A percentile compares a stretch with the other conserved stretches of the same genome.
phyloP scores from a whole-genome alignment of 106 monocot genomes.

The Triglochin maritima region DNA sequence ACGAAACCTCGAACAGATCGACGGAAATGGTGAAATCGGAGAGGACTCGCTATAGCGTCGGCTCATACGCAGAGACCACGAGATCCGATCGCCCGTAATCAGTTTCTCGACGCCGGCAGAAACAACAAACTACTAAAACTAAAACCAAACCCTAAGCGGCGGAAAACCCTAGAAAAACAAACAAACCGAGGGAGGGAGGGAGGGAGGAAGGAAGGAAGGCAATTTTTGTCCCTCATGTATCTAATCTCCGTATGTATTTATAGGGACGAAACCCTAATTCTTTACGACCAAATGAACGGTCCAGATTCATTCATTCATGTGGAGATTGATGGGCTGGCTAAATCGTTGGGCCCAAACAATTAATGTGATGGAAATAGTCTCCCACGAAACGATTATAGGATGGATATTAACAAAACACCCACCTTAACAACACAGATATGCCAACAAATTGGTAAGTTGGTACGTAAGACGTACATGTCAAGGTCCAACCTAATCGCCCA shows the following conservation, averaged over 20 bases:
- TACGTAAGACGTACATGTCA: too few relatives aligned
- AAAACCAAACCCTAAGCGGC: background rate
- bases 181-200: background rate
- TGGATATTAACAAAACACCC: too few relatives aligned
- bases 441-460: too few relatives aligned
- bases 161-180: background rate
- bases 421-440: too few relatives aligned
- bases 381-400: too few relatives aligned
- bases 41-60: slow-evolving; percentile 1
- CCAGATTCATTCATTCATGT: background rate
- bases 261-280: too few relatives aligned
- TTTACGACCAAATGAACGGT: background rate
- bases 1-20: background rate
- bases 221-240: background rate
- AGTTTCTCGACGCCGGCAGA: slow-evolving; percentile 9
- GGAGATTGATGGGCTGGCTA: background rate
- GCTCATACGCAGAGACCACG: slow-evolving; percentile 12
- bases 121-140: background rate
- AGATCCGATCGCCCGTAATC: slow-evolving; percentile 6
- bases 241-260: too few relatives aligned
- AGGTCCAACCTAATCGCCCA: too few relatives aligned
- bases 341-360: too few relatives aligned
- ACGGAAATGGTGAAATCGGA: background rate
- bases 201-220: background rate
- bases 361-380: too few relatives aligned